Conservation (phyloP, 495 filamentous ascomycete genomes). For the Paragyromitra xinjiangensis region DNA sequence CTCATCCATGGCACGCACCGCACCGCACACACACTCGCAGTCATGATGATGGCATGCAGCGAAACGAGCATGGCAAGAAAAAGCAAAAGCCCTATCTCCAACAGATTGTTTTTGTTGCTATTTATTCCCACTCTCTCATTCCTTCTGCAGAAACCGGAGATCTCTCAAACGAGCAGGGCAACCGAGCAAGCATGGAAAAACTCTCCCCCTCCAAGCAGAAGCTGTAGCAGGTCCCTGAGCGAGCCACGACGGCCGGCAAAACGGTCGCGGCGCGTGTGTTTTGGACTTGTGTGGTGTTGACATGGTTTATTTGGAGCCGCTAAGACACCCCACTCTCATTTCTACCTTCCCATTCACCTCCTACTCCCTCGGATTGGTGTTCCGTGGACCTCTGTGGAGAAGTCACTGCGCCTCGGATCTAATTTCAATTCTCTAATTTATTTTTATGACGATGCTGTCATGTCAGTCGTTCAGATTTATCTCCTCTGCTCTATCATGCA, state of each 20-base stretch:
- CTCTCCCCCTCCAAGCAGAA: neutral
- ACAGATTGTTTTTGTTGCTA: neutral
- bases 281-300: conserved; percentile 1
- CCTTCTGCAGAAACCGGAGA: neutral
- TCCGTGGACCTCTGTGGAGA: conserved; percentile 2
- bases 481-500: neutral
- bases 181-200: neutral
- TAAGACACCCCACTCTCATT: neutral
- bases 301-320: conserved; percentile 7
- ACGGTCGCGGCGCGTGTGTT: conserved; percentile 18
- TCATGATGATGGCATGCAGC: conserved; percentile 28
- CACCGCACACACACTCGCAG: too few relatives aligned
- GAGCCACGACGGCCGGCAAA: neutral
- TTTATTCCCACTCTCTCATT: neutral
- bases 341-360: neutral
- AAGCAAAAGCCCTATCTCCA: neutral
- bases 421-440: neutral
- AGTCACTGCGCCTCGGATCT: conserved; percentile 12
- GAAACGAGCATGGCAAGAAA: neutral
- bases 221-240: neutral
- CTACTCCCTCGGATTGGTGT: neutral
- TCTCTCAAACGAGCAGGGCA: neutral
- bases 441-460: neutral
- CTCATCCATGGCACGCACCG: conserved; percentile 6
- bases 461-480: neutral